These are phyloP conservation scores for Botrytis pseudocinerea DNA, from an alignment of 2,329 filamentous ascomycete species.

Conservation along the genomic window DNA sequence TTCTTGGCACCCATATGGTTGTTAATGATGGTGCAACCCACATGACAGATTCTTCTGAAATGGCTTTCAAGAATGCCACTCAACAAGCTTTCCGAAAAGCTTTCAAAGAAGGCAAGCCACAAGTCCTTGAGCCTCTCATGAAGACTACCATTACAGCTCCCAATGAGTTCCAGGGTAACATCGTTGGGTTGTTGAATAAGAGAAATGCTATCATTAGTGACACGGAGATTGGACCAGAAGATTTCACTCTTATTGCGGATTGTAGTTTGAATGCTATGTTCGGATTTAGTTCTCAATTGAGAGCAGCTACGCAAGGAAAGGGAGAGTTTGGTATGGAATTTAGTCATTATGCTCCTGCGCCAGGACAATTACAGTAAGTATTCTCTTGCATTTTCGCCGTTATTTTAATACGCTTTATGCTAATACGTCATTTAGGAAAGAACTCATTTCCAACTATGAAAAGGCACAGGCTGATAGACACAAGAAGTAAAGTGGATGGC, in stretches of 20 bases:
- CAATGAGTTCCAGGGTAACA: conserved; percentile 95
- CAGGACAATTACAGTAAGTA: conserved; percentile 83
- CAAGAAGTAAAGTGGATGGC: conserved; percentile 36
- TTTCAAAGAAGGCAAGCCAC: conserved; percentile 76
- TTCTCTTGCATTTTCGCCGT: background rate
- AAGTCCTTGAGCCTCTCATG: conserved; percentile 94
- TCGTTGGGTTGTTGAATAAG: conserved; percentile 96
- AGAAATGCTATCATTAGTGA: conserved; percentile 92
- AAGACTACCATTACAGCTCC: conserved; percentile 96
- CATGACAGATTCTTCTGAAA: conserved; percentile 96
- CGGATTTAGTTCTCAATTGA: conserved; percentile 86
- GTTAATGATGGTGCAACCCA: conserved; percentile 96
- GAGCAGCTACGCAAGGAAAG: conserved; percentile 95
- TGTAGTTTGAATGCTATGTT: conserved; percentile 98
- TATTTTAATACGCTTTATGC: background rate
- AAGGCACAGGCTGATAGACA: conserved; percentile 62
- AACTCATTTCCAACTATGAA: conserved; percentile 66
- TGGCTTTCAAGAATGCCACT: conserved; percentile 91
- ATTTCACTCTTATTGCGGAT: conserved; percentile 90
- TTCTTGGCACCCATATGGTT: conserved; percentile 86
- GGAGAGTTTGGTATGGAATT: conserved; percentile 99
- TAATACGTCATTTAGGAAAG: conserved; percentile 48
- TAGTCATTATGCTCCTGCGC: conserved; percentile 87
- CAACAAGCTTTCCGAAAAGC: conserved; percentile 96
- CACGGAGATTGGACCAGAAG: conserved; percentile 89